Conservation (phyloP, 768 basidiomycete genomes). For the Xerocomus potaroensis region DNA sequence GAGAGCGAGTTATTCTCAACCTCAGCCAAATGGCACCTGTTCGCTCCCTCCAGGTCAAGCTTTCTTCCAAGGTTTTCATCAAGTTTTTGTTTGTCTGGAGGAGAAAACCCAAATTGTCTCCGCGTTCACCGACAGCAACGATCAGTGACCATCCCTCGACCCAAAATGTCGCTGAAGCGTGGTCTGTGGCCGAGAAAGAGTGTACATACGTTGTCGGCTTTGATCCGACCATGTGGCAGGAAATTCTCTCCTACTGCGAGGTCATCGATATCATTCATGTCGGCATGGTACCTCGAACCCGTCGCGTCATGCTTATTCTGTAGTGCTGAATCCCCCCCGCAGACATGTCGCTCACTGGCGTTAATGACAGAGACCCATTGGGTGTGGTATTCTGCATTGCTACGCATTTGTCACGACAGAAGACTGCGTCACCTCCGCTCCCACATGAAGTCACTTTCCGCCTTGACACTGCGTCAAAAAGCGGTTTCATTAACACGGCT, state of each 20-base stretch:
- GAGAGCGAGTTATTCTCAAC: too few relatives aligned
- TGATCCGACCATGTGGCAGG: constrained; percentile 3
- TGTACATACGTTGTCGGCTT: background rate
- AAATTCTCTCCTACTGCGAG: constrained; percentile 10
- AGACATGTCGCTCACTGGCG: constrained; percentile 7
- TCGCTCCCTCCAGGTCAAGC: background rate
- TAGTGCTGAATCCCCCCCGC: background rate
- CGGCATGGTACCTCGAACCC: constrained; percentile 4
- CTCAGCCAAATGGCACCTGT: background rate
- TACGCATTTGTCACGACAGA: constrained; percentile 1
- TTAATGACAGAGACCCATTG: background rate
- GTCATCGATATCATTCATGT: constrained; percentile 8
- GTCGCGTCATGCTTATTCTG: background rate
- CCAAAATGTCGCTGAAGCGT: background rate
- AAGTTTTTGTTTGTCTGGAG: background rate
- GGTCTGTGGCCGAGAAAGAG: background rate
- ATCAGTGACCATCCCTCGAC: background rate
- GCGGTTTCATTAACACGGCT: constrained; percentile 4
- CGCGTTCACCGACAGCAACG: background rate
- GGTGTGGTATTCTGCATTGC: constrained; percentile 7
- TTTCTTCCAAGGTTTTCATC: background rate
- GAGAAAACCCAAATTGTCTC: background rate
- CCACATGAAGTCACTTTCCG: background rate
- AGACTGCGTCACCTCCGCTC: constrained; percentile 2
- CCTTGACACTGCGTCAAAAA: constrained; percentile 1